A percentile compares a stretch with the other conserved stretches of the same genome.
phyloP scores from a whole-genome alignment of 192 early-diverging fungal species.

The Backusella westeae region DNA sequence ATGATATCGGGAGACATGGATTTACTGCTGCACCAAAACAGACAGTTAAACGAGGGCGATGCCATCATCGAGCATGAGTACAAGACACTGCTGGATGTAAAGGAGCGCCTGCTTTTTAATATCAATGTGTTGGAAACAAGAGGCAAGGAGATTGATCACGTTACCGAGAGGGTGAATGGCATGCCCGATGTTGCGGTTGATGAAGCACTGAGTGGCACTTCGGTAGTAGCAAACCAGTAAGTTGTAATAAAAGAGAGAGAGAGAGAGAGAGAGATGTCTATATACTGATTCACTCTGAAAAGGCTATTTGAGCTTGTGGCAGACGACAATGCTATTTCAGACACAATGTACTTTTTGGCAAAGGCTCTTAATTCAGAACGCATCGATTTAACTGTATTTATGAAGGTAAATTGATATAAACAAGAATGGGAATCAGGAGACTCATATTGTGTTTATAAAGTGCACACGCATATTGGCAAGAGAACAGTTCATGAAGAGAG shows the following conservation, averaged over 20 bases:
- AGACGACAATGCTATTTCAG: conserved; percentile 87
- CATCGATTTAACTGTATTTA: conserved; percentile 69
- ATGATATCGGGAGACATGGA: conserved; percentile 62
- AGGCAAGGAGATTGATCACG: conserved; percentile 53
- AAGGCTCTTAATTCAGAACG: conserved; percentile 74
- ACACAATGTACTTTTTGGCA: conserved; percentile 81
- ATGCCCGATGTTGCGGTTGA: conserved; percentile 66
- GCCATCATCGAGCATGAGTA: conserved; percentile 59
- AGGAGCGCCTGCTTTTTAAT: conserved; percentile 63
- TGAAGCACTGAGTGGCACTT: conserved; percentile 54
- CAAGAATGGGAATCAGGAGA: neutral
- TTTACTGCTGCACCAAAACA: conserved; percentile 60
- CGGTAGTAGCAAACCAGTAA: conserved; percentile 70
- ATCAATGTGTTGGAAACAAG: conserved; percentile 63
- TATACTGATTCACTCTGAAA: conserved; percentile 5
- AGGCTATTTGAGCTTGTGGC: conserved; percentile 87
- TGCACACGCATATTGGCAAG: conserved; percentile 75
- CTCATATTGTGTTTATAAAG: conserved; percentile 31
- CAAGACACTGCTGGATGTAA: conserved; percentile 50
- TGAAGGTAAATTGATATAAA: conserved; percentile 57
- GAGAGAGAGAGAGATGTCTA: neutral
- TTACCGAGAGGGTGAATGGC: conserved; percentile 43
- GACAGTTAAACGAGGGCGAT: conserved; percentile 71
- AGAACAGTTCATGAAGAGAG: conserved; percentile 89
- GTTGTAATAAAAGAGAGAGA: conserved; percentile 10